Evolutionary conservation across 306 rosid genomes (phyloP).

Genomic region (Gillenia trifoliata): DNA sequence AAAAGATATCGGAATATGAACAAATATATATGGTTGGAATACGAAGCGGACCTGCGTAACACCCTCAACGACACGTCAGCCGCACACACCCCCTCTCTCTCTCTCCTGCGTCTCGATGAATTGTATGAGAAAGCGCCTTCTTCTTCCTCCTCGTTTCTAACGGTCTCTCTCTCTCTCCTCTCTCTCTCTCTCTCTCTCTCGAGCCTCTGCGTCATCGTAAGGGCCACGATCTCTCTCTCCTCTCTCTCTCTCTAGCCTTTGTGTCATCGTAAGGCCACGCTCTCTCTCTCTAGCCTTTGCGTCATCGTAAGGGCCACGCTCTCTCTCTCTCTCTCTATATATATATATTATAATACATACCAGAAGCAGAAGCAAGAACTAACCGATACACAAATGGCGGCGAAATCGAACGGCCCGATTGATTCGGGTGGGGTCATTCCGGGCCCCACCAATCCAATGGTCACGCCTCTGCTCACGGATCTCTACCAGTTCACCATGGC

Average conservation of each 20-base stretch:
- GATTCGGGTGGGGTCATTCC: conserved; percentile 34
- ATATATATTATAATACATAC: neutral
- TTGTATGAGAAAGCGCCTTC: neutral
- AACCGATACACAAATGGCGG: conserved; percentile 34
- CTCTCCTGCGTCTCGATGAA: neutral
- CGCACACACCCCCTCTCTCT: neutral
- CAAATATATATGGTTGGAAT: neutral
- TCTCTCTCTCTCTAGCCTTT: neutral
- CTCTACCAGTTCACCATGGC: conserved; percentile 99
- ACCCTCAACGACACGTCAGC: neutral
- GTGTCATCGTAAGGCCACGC: no score
- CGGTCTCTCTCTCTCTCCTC: neutral
- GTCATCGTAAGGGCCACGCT: no score
- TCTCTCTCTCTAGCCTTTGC: neutral
- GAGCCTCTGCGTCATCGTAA: neutral
- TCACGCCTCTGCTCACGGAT: conserved; percentile 93
- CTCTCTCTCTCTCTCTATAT: no score
- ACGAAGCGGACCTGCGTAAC: neutral
- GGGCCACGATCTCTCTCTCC: neutral
- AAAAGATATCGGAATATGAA: neutral
- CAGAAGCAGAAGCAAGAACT: neutral
- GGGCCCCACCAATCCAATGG: conserved; percentile 93
- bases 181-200: neutral
- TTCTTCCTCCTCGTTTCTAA: neutral
- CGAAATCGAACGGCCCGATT: conserved; percentile 46